A percentile compares a stretch with the other conserved stretches of the same genome.
phyloP scores from a whole-genome alignment of 208 protist species.

The Phytomonas francai region DNA sequence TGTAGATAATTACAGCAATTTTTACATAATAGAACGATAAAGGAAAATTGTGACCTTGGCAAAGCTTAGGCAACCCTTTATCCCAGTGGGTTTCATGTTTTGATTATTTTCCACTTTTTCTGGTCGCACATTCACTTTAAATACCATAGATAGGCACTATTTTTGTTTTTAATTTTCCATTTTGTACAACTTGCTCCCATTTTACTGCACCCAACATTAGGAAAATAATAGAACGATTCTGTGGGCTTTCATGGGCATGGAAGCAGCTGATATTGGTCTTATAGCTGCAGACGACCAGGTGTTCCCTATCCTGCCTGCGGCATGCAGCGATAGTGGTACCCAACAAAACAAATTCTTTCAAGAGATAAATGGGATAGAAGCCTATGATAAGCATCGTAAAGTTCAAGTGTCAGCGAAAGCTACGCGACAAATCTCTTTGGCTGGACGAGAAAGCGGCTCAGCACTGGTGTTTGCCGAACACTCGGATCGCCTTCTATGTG shows the following conservation, averaged over 20 bases:
- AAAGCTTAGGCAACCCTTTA: neutral
- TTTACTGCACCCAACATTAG: neutral
- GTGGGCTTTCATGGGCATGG: neutral
- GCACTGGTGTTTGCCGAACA: conserved; percentile 44
- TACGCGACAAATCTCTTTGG: neutral
- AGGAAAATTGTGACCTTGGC: neutral
- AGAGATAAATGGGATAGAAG: neutral
- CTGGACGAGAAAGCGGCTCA: conserved; percentile 9
- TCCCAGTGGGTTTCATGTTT: neutral
- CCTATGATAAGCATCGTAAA: neutral
- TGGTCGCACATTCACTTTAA: neutral
- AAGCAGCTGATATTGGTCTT: neutral
- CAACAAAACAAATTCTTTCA: neutral
- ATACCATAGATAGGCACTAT: neutral
- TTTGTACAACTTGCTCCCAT: neutral
- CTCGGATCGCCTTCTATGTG: conserved; percentile 53
- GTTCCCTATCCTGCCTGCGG: neutral
- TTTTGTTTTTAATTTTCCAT: conserved; percentile 7
- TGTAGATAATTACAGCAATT: neutral
- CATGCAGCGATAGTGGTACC: neutral
- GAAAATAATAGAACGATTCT: neutral
- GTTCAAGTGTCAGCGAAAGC: neutral
- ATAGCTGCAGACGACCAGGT: neutral
- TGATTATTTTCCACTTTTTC: conserved; percentile 6
- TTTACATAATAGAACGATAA: neutral